Base-by-base conservation (phyloP, 176 grass and related monocot genomes). In the Carex scoparia region DNA sequence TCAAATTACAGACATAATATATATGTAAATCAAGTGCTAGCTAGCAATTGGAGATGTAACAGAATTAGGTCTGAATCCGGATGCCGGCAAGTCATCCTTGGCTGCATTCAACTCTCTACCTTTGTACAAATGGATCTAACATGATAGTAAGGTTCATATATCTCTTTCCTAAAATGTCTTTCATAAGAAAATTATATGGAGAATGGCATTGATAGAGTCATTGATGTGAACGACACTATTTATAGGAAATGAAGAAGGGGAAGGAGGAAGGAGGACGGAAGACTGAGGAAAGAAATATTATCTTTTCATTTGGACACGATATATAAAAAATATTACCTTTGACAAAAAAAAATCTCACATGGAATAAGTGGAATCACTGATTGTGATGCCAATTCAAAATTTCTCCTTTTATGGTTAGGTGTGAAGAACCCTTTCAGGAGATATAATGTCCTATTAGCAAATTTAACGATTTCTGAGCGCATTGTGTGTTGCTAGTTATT, bases 401-500 rank as follows among this genome's bases (percentile, higher is more conserved):
- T 85, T 85, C 18, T 79, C 84, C 33, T 62, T 85, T 85, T 85
- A 77, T 79, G 54, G 84, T 85, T 85, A 46, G 69, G 60, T 54
- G 57, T 64, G 30, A 79, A 54, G 51, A 61, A 28, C 35, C 65
- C 27, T 85, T 72, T 72, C 67, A 85, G 49, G 53, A 85, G 37
- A n/a, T 19, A n/a, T 19, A 73, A 74, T 40, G 49, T 6, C 51
- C 31, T 16, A 55, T 62, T 42, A 4, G 28, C 57, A 85, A 11
- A 40, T 40, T 40, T 5, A 31, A 38, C 3, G 54, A 75, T 79
- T 79, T 46, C 42, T 46, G 42, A 5, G 38, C 61, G 18, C 15
- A 75, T 42, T 14, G 5, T 30, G 7, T 46, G 44, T 1, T 7
- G 48, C 32, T 49, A 64, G 81, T 59, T 80, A 42, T 56, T 83